Evolutionary conservation across 805 yeast genomes (phyloP).

Genomic region (Jamesozyma lodderae): DNA sequence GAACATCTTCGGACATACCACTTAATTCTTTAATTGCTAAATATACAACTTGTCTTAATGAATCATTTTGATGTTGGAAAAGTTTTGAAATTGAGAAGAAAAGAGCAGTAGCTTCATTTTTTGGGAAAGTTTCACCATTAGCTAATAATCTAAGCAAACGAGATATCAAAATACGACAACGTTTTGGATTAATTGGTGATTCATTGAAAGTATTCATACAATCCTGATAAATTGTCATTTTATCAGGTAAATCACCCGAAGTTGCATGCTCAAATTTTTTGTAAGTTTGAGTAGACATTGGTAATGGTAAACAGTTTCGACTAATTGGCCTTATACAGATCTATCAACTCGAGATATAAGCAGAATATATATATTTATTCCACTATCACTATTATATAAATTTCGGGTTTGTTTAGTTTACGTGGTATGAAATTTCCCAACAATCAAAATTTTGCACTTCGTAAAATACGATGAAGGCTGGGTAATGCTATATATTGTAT

Average conservation of each 20-base stretch:
- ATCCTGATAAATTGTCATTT: constrained; percentile 95
- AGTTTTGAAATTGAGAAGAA: constrained; percentile 91
- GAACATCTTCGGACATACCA: constrained; percentile 74
- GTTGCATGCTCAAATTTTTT: constrained; percentile 76
- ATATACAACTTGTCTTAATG: constrained; percentile 87
- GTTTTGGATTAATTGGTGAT: constrained; percentile 78
- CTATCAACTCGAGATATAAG: too few relatives aligned
- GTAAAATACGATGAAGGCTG: too few relatives aligned
- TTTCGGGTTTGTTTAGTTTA: too few relatives aligned
- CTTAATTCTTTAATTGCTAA: constrained; percentile 89
- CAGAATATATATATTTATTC: too few relatives aligned
- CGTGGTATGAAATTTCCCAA: too few relatives aligned
- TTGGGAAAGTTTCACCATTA: constrained; percentile 80
- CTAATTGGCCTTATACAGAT: too few relatives aligned
- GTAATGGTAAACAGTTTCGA: too few relatives aligned
- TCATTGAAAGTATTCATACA: constrained; percentile 89
- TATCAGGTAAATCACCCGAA: constrained; percentile 68
- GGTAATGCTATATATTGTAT: too few relatives aligned
- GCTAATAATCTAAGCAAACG: constrained; percentile 74
- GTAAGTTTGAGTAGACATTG: constrained; percentile 78
- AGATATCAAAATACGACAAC: constrained; percentile 75
- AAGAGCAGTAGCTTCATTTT: constrained; percentile 81
- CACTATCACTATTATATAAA: too few relatives aligned
- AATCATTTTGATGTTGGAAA: constrained; percentile 78
- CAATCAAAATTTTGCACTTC: too few relatives aligned